Base-by-base conservation (phyloP, 164 flowering plant genomes). In the Cinnamomum chago region DNA sequence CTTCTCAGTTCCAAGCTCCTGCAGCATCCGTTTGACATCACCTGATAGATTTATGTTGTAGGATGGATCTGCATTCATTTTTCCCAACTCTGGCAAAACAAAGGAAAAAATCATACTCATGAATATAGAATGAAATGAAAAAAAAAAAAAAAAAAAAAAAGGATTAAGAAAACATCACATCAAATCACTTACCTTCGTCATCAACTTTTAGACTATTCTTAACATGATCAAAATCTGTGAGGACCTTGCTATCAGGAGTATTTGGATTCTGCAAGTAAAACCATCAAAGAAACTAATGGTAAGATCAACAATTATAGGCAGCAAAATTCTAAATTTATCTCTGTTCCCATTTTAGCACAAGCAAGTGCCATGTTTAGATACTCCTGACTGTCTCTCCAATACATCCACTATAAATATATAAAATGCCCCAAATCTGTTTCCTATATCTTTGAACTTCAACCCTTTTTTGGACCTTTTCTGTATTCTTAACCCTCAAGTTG, bases 1-100 rank as follows among this genome's bases (percentile, higher is more conserved):
- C 78, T 91, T 91, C 73, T 92, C 98, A 81, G 98, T 91, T 81
- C 97, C 98, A 82, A 95, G 95, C 81, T 95, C 98, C 79, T 84
- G 77, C 65, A 95, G 82, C 99, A 95, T 95, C 82, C 89, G 90
- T 88, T 91, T 92, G 77, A 95, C 88, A 82, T 95, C 99, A 28
- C 98, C 99, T 62, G 81, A 70, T 18, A 87, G 88, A 77, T 93
- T 93, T 75, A 93, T 93, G 81, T 88, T 87, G 73, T 89, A 85
- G 7, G 81, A 72, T 70, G 97, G 97, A 81, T 93, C 97, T 65
- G 85, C 79, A 33, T 74, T 79, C 92, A 88, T 84, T 77, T 81
- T 89, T 73, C 80, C 77, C 20, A 86, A 60, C 70, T 92, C 97
- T 92, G 89, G 12, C 55, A 70, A 76, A 71, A 55, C 6, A 62